Base-by-base conservation (phyloP, 257 asterid species). In the Striga asiatica region DNA sequence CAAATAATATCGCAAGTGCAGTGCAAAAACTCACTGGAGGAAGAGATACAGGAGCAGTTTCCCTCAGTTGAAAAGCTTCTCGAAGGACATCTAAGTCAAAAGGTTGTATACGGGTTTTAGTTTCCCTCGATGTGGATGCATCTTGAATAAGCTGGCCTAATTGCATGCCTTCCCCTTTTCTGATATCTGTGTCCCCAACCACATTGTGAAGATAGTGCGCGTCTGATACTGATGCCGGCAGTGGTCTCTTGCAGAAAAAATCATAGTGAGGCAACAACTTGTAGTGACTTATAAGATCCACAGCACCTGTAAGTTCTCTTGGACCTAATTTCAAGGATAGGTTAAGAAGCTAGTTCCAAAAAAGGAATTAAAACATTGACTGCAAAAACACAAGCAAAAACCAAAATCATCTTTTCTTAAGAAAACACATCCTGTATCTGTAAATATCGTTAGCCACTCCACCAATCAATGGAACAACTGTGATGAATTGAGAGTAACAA, bases 131-230 rank as follows among this genome's bases (percentile, higher is more conserved):
- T 58, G 77, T 59, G 32, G 94, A 71, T 42, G 73, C 20, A 38
- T 77, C 82, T 32, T 75, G 80, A 65, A 83, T 87, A 68, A 91
- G 94, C 81, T 91, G 88, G 58, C 81, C 73, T 76, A 91, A 69
- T 69, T 91, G 92, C 98, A 84, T 87, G 28, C 94, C 95, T 69
- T 91, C 94, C 52, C 98, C 98, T 69, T 84, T 87, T 66, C 94
- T 78, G 66, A 91, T 81, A 71, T 87, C 98, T 32, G 89, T 80
- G 65, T 91, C 98, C 58, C 98, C 98, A 42, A 82, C 97, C 71
- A 91, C 93, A 73, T 78, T 82, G 72, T 91, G 98, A 67, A 87
- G 89, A 69, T 91, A 87, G 67, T 87, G 95, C 14, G 98, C 76
- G 73, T 87, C 95, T 48, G 94, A 75, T 66, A 87, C 77, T 57